Evolutionary conservation across 2,329 filamentous ascomycete genomes (phyloP), one percentile per base, ranked within the genome.

Genomic region (Fusarium papillatum): DNA sequence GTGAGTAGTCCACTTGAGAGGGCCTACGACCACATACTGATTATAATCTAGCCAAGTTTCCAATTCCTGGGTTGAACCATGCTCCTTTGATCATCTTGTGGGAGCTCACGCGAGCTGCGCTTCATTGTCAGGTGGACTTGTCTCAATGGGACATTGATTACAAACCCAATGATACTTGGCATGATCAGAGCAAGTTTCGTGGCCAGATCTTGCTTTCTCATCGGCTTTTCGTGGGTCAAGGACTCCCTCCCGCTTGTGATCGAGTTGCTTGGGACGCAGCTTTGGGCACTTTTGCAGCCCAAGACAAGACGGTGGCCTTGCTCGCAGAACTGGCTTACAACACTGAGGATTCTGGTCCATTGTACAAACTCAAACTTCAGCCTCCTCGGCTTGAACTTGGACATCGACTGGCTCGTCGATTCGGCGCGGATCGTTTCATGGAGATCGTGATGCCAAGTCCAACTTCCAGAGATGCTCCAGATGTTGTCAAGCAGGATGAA

Each of bases 391-490:
- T 91, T 2, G 88, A 90, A 31, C 78, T 84, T 4, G 83, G 87
- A 0, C 86, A 91, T 79, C 88, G 91, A 2, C 80, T 93, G 0
- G 83, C 83, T 24, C 87, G 91, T 16, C 87, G 87, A 7, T 92
- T 91, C 73, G 90, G 91, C 0, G 81, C 87, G 0, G 90, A 93
- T 73, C 86, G 91, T 0, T 92, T 92, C 57, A 71, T 93, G 2
- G 89, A 92, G 65, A 69, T 93, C 1, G 79, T 86, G 7, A 83
- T 92, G 7, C 90, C 91, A 0, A 84, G 85, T 0, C 83, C 86
- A 0, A 81, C 78, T 2, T 70, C 68, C 1, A 81, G 76, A 4
- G 75, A 81, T 3, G 77, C 80, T 0, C 81, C 83, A 0, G 62
- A 72, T 0, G 61, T 81, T 0, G 69, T 85, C 4, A 83, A 80